Evolutionary conservation across 2,329 filamentous ascomycete genomes (phyloP), one percentile per base, ranked within the genome.

Genomic region (Cadophora sp.): DNA sequence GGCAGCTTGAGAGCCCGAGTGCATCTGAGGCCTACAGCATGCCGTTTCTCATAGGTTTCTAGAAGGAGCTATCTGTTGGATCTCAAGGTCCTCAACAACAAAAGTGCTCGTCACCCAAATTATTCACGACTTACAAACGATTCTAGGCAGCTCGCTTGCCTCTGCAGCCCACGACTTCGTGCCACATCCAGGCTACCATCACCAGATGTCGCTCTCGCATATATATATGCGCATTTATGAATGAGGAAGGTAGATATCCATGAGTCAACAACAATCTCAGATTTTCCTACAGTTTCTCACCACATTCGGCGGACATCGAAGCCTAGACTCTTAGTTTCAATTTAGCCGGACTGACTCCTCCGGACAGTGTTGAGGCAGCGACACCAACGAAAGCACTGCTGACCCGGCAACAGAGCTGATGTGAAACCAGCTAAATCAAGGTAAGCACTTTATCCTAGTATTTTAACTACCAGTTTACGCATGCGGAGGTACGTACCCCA

Each of bases 331-430:
- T 34, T 27, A n/a, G 31, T 24, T 16, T 19, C 5, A 4, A 34
- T 19, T 53, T 53, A 51, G 29, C 61, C 46, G 46, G 61, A 51
- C 9, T 63, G 61, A 63, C 61, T 63, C 61, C 19, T 62, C 26
- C 22, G 34, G 37, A 19, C 14, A 50, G 26, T 34, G 3, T n/a
- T n/a, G 26, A 50, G 43, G 60, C 59, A 63, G 48, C 43, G 43
- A 63, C 27, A 14, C n/a, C 31, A 48, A 63, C 46, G 31, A 61
- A 61, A 43, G 40, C 24, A 29, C 12, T 46, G 26, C 24, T 46
- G 58, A 58, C 31, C 55, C 55, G 19, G 55, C 55, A 58, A 58
- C 29, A 58, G 16, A 19, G 29, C 58, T 46, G 37, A 29, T 16
- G 3, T 37, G 26, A 62, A 61, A 43, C 58, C 1, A 24, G 16